A percentile compares a stretch with the other conserved stretches of the same genome.
Conservation (phyloP, 2,329 filamentous ascomycete species). For the Trichoderma pleuroti region DNA sequence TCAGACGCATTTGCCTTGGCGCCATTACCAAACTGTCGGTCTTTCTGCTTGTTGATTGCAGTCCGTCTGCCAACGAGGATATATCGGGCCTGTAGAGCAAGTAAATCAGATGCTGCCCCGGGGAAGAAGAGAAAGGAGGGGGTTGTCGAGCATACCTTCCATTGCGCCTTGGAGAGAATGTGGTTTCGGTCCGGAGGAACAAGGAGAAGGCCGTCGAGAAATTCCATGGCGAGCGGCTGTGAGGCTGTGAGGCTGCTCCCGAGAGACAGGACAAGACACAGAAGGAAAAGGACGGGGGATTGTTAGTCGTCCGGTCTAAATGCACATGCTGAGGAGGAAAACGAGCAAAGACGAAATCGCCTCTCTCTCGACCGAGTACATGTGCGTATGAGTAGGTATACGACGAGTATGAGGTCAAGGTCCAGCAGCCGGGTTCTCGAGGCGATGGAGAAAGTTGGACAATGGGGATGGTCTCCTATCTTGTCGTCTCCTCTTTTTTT, state of each 20-base stretch:
- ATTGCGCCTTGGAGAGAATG: slow-evolving; percentile 48
- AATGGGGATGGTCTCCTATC: slow-evolving; percentile 14
- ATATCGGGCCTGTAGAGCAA: slow-evolving; percentile 52
- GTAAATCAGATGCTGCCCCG: neutral
- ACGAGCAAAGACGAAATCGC: slow-evolving; percentile 16
- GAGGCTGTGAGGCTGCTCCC: slow-evolving; percentile 1
- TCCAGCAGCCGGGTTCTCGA: neutral
- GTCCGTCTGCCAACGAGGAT: slow-evolving; percentile 49
- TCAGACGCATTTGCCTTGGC: slow-evolving; percentile 39
- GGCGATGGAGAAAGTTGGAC: neutral
- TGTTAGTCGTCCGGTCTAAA: slow-evolving; percentile 5
- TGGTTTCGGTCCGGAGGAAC: slow-evolving; percentile 50
- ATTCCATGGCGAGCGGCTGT: slow-evolving; percentile 33
- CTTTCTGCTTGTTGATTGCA: slow-evolving; percentile 29
- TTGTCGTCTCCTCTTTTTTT: slow-evolving; percentile 12
- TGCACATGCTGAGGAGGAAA: slow-evolving; percentile 20
- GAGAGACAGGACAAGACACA: neutral
- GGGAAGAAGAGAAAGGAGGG: neutral
- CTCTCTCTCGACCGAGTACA: slow-evolving; percentile 7
- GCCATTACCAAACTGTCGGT: slow-evolving; percentile 36
- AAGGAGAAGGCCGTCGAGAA: slow-evolving; percentile 45
- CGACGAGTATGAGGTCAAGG: neutral
- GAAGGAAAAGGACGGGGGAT: neutral
- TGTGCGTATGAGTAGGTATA: slow-evolving; percentile 12
- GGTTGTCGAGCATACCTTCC: slow-evolving; percentile 44